Evolutionary conservation across 2,329 filamentous ascomycete species (phyloP), one percentile per base, ranked within the genome.

Genomic region (Aspergillus tubingensis): DNA sequence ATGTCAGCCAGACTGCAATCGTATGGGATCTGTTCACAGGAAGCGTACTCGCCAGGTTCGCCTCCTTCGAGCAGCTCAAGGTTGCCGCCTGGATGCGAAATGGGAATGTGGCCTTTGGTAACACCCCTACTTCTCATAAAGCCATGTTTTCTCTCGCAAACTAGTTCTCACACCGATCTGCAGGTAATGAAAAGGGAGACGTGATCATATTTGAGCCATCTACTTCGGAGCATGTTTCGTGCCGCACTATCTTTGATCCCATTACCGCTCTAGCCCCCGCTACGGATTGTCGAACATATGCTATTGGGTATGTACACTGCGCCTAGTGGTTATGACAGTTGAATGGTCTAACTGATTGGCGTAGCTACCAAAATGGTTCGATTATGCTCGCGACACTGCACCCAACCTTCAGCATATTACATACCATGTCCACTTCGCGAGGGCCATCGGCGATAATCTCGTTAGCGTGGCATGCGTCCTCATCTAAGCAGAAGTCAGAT

Each of bases 21-120:
- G 91, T 98, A 7, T 99, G 95, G 95, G 94, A 99, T 77, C 83
- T 97, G 62, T 87, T 96, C 79, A 96, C 92, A 0, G 95, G 95
- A 52, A 88, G 92, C 61, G 92, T 97, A 76, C 85, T 97, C 60
- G 88, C 94, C 41, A 86, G 93, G n/a, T 98, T 98, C 79, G 88
- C 89, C 23, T 95, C 93, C 0, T 97, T 96, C 72, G 92, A 96
- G 71, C 86, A 91, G 66, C 84, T 98, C 64, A 88, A 88, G 21
- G 89, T 91, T 30, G 94, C 93, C 39, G 84, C 91, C 11, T 99
- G 95, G 92, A 97, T 99, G 93, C 86, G 89, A 48, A 97, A 97
- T 78, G 95, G 95, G 57, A 96, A 96, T 78, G 89, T 99, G 67
- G 94, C 92, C 39, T 98, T 98, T 81, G 95, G 94, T 97, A 83